Percentiles rank a stretch among this genome's conserved stretches.
Conservation (phyloP, 345 rosid genomes). For the Hirschfeldia incana region DNA sequence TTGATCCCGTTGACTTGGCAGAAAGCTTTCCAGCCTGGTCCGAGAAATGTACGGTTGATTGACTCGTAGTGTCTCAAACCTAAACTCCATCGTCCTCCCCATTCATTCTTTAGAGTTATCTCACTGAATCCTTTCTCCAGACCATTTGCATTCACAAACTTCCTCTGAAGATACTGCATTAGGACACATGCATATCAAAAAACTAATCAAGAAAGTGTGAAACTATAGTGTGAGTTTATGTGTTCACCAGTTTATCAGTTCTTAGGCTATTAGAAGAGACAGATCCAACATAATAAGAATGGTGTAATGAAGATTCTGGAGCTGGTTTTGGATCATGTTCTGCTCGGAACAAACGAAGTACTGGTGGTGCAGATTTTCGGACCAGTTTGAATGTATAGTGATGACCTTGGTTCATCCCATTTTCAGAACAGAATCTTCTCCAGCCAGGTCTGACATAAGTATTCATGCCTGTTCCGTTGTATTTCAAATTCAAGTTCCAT, state of each 20-base stretch:
- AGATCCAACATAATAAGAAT: not conserved
- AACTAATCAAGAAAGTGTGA: not conserved
- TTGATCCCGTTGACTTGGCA: constrained; percentile 22
- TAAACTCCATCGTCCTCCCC: constrained; percentile 15
- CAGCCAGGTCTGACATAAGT: constrained; percentile 23
- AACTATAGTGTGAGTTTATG: not conserved
- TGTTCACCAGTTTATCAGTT: not conserved
- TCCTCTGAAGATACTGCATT: constrained; percentile 13
- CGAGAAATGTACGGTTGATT: not conserved
- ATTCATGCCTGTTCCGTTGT: not conserved
- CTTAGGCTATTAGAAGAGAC: not conserved
- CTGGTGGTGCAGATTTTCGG: not conserved
- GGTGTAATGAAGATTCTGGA: not conserved
- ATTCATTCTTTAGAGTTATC: constrained; percentile 20
- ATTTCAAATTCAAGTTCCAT: not conserved
- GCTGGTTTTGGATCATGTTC: constrained; percentile 1
- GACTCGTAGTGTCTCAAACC: not conserved
- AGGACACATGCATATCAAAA: not conserved
- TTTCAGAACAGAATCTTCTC: constrained; percentile 25
- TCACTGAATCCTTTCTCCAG: constrained; percentile 11
- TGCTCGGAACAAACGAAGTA: constrained; percentile 14
- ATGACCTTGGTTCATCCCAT: constrained; percentile 3
- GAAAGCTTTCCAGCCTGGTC: constrained; percentile 30
- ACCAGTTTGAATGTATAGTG: constrained; percentile 19
- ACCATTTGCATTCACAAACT: constrained; percentile 10